Base-by-base conservation (phyloP, 108 stramenopile species). In the Fragilariopsis cylindrus region DNA sequence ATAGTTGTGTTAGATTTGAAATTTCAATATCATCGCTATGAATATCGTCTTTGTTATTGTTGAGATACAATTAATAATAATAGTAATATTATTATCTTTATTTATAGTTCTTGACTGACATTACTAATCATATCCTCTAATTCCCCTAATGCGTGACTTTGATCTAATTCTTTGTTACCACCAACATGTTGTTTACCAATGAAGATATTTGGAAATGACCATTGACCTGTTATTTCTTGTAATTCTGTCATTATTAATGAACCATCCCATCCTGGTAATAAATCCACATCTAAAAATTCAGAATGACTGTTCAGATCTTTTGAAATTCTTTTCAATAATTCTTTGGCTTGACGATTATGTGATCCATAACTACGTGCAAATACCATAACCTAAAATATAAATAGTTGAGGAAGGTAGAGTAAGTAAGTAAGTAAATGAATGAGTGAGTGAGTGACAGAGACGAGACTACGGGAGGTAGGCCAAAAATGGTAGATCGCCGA, bases 301-400 rank as follows among this genome's bases (percentile, higher is more conserved):
- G 72, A 71, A 16, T 65, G 18, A 7, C 41, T 52, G 50, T 55
- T 72, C 6, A 70, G 65, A 39, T 71, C 65, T 30, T 72, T 57
- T 4, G 65, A 68, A 15, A 78, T 4, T 47, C 55, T 19, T 50
- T 42, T 46, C 39, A 78, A 52, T 3, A 78, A 57, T 0, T 60
- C 30, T 48, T 78, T 78, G 40, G 77, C 60, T 56, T 72, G 71
- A 18, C 44, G 65, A 48, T 72, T 78, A 15, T 72, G 71, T 41
- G 71, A 62, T 19, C 77, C 77, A 39, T 78, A 78, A 56, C 77
- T 78, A 48, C 77, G 64, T 67, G 77, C 77, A 57, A 78, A 78
- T 11, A 78, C 77, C 71, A 78, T 78, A 2, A 78, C 77, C 77
- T 78, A 47, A n/a, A 30, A 44, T 12, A 11, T 45, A 40, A n/a